Evolutionary conservation across 192 early-diverging fungal genomes (phyloP).

Genomic region (Coemansia sp.): DNA sequence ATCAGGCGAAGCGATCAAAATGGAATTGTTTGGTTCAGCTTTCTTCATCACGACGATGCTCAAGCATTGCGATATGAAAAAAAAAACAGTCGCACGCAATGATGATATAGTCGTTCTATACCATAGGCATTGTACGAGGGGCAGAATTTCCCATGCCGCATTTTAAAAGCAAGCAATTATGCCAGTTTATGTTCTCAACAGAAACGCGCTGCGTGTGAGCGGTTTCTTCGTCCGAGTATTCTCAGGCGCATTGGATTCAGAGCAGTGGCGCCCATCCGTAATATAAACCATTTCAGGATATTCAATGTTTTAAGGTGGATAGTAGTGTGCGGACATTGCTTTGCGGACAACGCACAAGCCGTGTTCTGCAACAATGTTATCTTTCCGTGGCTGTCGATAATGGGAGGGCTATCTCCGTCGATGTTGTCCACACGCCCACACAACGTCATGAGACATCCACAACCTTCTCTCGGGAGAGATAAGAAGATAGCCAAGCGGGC

Average conservation of each 20-base stretch:
- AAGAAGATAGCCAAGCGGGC: slow-evolving; percentile 6
- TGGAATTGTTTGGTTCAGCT: no score
- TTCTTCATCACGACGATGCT: no score
- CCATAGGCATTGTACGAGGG: no score
- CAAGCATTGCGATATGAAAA: no score
- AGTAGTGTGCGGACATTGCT: background rate
- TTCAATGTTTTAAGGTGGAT: no score
- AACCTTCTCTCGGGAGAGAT: background rate
- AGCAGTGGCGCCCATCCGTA: background rate
- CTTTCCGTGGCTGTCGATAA: background rate
- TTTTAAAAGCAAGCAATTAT: background rate
- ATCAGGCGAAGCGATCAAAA: no score
- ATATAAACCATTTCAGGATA: background rate
- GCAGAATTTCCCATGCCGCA: background rate
- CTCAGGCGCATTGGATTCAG: background rate
- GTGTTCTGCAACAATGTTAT: background rate
- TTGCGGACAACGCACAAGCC: slow-evolving; percentile 6
- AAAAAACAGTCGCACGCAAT: no score
- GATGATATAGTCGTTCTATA: no score
- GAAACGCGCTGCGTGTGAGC: no score
- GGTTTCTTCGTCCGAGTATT: background rate
- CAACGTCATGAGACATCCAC: background rate
- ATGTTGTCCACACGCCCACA: background rate
- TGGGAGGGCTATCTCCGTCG: background rate
- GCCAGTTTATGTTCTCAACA: no score